Evolutionary conservation across 495 filamentous ascomycete genomes (phyloP).

Genomic region (Penicillium paradoxum): DNA sequence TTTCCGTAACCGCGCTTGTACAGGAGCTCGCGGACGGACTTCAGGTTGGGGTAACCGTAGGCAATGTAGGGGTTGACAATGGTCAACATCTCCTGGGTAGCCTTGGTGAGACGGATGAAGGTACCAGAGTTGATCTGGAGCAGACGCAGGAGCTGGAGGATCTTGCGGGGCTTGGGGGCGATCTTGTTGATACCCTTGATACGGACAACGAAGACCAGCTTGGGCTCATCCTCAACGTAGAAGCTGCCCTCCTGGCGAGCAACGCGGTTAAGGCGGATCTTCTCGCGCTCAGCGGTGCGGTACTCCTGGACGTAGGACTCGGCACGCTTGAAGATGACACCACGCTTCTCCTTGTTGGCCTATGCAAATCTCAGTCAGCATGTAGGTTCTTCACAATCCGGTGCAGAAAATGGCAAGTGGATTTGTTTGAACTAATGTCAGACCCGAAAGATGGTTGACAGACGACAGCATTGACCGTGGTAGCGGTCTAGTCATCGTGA

Average conservation of each 20-base stretch:
- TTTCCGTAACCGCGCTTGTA: constrained; percentile 99
- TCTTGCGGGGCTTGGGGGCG: constrained; percentile 99
- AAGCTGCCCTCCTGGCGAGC: constrained; percentile 89
- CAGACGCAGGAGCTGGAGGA: constrained; percentile 96
- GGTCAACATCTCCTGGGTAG: constrained; percentile 95
- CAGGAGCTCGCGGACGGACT: constrained; percentile 96
- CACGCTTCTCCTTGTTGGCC: constrained; percentile 96
- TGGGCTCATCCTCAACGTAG: constrained; percentile 90
- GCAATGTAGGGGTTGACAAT: constrained; percentile 97
- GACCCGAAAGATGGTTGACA: constrained; percentile 99
- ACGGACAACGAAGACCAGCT: constrained; percentile 96
- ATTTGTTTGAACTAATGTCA: constrained; percentile 53
- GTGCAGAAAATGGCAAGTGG: constrained; percentile 15
- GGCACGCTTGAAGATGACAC: constrained; percentile 98
- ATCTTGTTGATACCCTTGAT: constrained; percentile 99
- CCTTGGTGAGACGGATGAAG: constrained; percentile 96
- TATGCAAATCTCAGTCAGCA: constrained; percentile 48
- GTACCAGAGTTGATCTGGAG: constrained; percentile 99
- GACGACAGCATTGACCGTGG: constrained; percentile 87
- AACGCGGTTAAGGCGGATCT: constrained; percentile 83
- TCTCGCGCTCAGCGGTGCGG: constrained; percentile 95
- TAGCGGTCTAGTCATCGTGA: constrained; percentile 73
- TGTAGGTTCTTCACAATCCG: constrained; percentile 10
- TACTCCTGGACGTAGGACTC: constrained; percentile 99
- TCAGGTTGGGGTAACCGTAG: constrained; percentile 98